Evolutionary conservation across 1,139 yeast species (phyloP), one percentile per base, ranked within the genome.

Genomic region (Ogataea hybrid): DNA sequence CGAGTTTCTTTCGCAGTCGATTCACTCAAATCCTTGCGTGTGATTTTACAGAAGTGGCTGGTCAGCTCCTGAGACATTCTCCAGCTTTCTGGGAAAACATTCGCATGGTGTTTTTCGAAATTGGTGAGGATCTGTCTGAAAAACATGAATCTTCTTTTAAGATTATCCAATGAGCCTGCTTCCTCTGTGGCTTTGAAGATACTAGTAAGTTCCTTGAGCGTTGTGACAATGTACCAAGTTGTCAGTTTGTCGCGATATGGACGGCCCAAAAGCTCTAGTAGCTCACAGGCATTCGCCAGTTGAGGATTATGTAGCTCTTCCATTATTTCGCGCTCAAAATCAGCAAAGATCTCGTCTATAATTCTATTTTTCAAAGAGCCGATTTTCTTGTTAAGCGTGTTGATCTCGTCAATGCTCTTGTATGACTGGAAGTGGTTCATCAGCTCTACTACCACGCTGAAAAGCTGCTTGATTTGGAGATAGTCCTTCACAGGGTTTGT

Each of bases 121-220:
- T 77, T 75, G 7, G 45, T 34, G 44, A 90, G 65, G 1, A 87
- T 74, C 51, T 85, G 80, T 52, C 84, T 82, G 63, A 88, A 84
- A 62, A 85, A 92, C 25, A 90, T 75, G 59, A 79, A 92, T 39
- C 98, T 70, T 52, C 97, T 70, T 15, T 79, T 75, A 35, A 92
- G 67, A 62, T 92, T 92, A 48, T 92, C 98, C 48, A 92, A 67
- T 2, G 95, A 84, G 1, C 97, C 97, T 0, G 98, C 97, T 63
- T 90, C 98, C 53, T 89, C 97, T 15, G 79, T 71, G 22, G 80
- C 72, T 43, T 79, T 76, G 64, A 92, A 92, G 11, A 92, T 87
- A 18, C 77, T 69, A 32, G 76, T 75, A 44, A 92, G 80, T 56
- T 90, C 97, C 51, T 76, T 75, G 43, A 92, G 70, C 50, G 84